phyloP scores from a whole-genome alignment of 768 basidiomycete species.

The Boletus tylopilopsis region DNA sequence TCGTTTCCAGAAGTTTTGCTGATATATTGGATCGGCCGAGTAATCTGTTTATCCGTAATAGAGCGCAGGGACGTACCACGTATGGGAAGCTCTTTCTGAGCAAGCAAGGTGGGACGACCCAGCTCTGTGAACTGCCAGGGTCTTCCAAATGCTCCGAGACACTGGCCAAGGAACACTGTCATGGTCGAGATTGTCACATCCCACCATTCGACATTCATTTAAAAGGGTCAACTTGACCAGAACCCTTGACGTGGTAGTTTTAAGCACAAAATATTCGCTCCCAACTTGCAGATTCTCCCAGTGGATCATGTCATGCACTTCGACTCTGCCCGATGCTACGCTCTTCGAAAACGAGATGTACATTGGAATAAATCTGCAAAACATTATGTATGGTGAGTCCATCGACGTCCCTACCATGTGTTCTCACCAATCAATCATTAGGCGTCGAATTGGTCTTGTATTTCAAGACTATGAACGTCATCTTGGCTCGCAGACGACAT shows the following conservation, averaged over 20 bases:
- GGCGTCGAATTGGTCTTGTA: constrained; percentile 18
- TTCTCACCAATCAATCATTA: background rate
- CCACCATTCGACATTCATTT: background rate
- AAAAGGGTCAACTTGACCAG: background rate
- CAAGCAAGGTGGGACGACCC: no score
- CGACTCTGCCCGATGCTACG: background rate
- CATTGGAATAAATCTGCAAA: constrained; percentile 11
- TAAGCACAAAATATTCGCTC: background rate
- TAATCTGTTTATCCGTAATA: no score
- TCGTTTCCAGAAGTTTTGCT: no score
- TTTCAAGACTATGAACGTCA: constrained; percentile 8
- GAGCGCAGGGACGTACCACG: no score
- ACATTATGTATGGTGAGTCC: constrained; percentile 14
- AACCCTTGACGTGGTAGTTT: background rate
- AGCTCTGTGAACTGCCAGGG: no score
- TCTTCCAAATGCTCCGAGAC: no score
- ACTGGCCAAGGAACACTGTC: no score
- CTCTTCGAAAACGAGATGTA: constrained; percentile 11
- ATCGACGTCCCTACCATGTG: background rate
- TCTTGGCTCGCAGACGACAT: background rate
- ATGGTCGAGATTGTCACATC: background rate
- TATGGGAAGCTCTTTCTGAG: no score
- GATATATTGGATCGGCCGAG: no score
- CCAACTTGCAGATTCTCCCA: background rate
- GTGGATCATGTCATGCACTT: constrained; percentile 1